Base-by-base conservation (phyloP, 345 rosid species). In the Euclidium syriacum region DNA sequence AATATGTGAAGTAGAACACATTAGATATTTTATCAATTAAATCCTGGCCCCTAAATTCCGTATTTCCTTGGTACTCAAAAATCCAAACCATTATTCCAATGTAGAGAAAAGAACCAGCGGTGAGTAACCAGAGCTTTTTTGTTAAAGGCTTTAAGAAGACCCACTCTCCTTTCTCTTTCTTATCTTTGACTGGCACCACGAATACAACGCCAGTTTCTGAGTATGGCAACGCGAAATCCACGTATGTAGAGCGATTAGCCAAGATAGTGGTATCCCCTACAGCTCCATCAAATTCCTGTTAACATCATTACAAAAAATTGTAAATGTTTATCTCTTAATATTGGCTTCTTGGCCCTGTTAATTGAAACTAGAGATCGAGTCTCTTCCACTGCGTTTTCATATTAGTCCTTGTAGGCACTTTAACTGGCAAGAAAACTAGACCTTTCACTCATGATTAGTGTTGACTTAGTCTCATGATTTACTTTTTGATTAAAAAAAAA, bases 171-270 rank as follows among this genome's bases (percentile, higher is more conserved):
- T 68, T 82, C 19, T 58, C 48, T 8, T 44, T 53, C 18, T 68
- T 64, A 32, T 80, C 78, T 49, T 44, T 79, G 10, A 81, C 64
- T 0, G 84, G 84, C 2, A 88, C 91, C 2, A 88, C 32, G 73
- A 88, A 85, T 1, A 80, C 55, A 10, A 88, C 79, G 1, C 95
- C 96, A 0, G 91, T 78, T 51, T 85, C 84, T 0, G 86, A 75
- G 72, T 80, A 91, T 0, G 96, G 98, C 38, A 86, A 29, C 0
- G 95, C 79, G 39, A 85, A 91, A 48, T 88, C 98, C 0, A 84
- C 89, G 44, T 60, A 67, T 1, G 0, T 6, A 2, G 98, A 81
- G 36, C 96, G 79, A n/a, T 85, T 81, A 0, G 75, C 71, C 0
- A 72, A 19, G 3, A 88, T 81, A 14, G 98, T 79, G 0, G 47